phyloP scores from a whole-genome alignment of 352 stramenopile genomes.

The Globisporangium okanoganense region DNA sequence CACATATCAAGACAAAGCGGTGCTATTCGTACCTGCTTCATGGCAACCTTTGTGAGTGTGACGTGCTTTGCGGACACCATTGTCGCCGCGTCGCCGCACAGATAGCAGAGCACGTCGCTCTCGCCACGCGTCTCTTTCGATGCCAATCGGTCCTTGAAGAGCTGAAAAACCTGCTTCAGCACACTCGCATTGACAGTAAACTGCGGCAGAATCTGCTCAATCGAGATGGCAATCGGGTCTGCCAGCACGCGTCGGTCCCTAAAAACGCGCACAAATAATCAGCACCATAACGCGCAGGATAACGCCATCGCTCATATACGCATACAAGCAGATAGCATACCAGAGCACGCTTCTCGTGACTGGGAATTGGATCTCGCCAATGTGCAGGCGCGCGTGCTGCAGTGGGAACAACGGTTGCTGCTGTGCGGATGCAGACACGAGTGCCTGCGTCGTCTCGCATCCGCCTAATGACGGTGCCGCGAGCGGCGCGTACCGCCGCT shows the following conservation, averaged over 20 bases:
- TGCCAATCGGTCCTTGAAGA: constrained; percentile 19
- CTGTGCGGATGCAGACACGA: constrained; percentile 11
- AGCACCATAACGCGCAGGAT: neutral
- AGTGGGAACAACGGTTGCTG: neutral
- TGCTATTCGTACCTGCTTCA: constrained; percentile 20
- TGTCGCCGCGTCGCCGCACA: constrained; percentile 23
- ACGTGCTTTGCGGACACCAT: constrained; percentile 10
- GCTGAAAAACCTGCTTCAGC: constrained; percentile 49
- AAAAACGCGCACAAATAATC: neutral
- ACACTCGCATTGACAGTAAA: constrained; percentile 34
- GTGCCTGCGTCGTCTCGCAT: neutral
- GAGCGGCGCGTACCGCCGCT: neutral
- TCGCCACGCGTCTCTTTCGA: neutral
- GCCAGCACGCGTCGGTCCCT: constrained; percentile 65
- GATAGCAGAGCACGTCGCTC: constrained; percentile 32
- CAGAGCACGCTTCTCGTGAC: constrained; percentile 61
- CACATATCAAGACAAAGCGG: neutral
- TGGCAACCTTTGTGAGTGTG: constrained; percentile 19
- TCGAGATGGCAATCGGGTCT: constrained; percentile 30
- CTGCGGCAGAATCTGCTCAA: constrained; percentile 43
- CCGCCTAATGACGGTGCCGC: neutral
- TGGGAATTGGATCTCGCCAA: constrained; percentile 67
- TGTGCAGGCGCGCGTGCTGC: constrained; percentile 28
- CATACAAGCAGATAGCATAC: constrained; percentile 20
- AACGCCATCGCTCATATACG: neutral